phyloP scores from a whole-genome alignment of 345 rosid species.

The Lepidium africanum region DNA sequence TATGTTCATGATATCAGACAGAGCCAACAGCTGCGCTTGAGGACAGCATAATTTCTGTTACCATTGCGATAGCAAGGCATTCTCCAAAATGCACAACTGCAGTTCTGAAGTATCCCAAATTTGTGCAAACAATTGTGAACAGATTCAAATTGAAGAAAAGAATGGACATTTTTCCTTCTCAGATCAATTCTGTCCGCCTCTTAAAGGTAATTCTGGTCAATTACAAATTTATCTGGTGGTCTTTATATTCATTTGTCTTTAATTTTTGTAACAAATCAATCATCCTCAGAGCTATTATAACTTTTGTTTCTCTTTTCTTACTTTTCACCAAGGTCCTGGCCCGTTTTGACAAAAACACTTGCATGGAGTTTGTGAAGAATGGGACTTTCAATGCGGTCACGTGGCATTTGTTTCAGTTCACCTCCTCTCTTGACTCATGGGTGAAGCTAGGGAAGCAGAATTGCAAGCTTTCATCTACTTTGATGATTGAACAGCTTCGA shows the following conservation, averaged over 20 bases:
- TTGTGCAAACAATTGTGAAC: constrained; percentile 50
- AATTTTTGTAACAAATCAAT: background rate
- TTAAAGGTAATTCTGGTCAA: constrained; percentile 45
- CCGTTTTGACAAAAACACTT: constrained; percentile 49
- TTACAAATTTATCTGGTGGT: background rate
- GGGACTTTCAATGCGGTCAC: constrained; percentile 54
- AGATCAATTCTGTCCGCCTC: constrained; percentile 56
- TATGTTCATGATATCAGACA: constrained; percentile 42
- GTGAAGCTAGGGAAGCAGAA: constrained; percentile 57
- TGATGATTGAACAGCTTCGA: constrained; percentile 81
- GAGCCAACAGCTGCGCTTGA: constrained; percentile 43
- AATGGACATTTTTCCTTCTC: constrained; percentile 40
- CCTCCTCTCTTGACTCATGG: constrained; percentile 67
- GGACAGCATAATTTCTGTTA: constrained; percentile 55
- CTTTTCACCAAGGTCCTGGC: constrained; percentile 54
- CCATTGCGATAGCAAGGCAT: constrained; percentile 80
- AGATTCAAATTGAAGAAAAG: constrained; percentile 44
- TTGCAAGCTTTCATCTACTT: constrained; percentile 56
- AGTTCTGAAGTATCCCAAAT: constrained; percentile 65
- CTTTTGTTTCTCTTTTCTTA: constrained; percentile 4
- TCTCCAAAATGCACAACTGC: constrained; percentile 70
- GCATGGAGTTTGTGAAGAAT: constrained; percentile 44
- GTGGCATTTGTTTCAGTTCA: constrained; percentile 57
- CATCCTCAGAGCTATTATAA: background rate
- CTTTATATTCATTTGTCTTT: background rate